Evolutionary conservation across 495 filamentous ascomycete species (phyloP), one percentile per base, ranked within the genome.

Genomic region (Amphirosellinia nigrospora): DNA sequence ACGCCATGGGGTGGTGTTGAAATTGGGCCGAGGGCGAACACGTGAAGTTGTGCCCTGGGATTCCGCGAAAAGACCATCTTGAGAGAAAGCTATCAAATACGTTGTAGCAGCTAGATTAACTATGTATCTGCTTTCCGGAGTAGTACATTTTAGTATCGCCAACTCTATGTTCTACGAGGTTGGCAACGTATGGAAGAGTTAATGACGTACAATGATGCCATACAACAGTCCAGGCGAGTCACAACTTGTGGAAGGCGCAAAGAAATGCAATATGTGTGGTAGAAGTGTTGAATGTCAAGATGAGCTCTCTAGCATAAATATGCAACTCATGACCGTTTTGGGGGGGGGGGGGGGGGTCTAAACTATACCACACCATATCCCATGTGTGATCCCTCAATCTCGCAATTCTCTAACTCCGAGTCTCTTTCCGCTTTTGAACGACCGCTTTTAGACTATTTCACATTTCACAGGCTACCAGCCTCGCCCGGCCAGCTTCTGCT

Each of bases 401-500:
- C 58, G 3, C 8, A 41, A 23, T 6, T 4, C 36, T 61, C 58
- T 41, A 39, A 41, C 21, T 23, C 58, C 15, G 58, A 11, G 5
- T 23, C 36, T 41, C 36, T 26, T 60, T 39, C 34, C 58, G 36
- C 36, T 61, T 23, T 23, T 19, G 28, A 61, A 61, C 28, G 21
- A 26, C 21, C 58, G n/a, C 11, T 39, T 61, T 28, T 61, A 32
- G n/a, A 53, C 28, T 8, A 36, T 34, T 15, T 48, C 61, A 9
- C 36, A 21, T 36, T 43, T 48, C 48, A 13, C 28, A 0, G 11
- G n/a, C 16, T 62, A 69, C 66, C 66, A 97, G 2, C 96, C 96
- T 69, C 96, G 83, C 66, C 89, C 89, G 19, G 95, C 92, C 86
- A 98, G 83, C 86, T 91, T 96, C 80, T 96, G 90, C 30, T 83